These are phyloP conservation scores for Prunus dulcis DNA, from an alignment of 306 rosid genomes.

Conservation along the genomic window DNA sequence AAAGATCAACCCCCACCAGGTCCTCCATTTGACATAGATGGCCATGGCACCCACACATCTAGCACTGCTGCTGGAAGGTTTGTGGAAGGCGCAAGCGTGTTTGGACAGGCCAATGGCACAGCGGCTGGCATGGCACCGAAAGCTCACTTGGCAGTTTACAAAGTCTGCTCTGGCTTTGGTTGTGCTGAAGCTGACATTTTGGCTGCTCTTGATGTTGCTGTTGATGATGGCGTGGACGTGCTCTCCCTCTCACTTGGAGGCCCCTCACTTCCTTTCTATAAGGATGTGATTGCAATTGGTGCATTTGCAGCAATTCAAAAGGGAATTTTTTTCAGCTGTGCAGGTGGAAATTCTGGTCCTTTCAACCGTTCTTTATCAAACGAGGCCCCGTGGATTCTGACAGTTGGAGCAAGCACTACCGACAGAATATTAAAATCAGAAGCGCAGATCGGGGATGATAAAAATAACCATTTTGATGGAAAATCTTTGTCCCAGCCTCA, in stretches of 20 bases:
- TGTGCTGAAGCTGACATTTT: conserved; percentile 27
- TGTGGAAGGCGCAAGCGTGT: conserved; percentile 35
- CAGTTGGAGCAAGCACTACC: conserved; percentile 41
- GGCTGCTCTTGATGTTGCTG: conserved; percentile 27
- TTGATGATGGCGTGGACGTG: conserved; percentile 56
- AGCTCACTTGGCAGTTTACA: conserved; percentile 60
- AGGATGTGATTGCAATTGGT: conserved; percentile 46
- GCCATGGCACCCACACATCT: conserved; percentile 67
- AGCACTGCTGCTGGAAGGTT: conserved; percentile 59
- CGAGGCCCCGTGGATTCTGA: conserved; percentile 73
- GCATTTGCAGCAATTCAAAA: conserved; percentile 56
- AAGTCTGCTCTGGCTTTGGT: conserved; percentile 5
- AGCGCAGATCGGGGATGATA: not conserved
- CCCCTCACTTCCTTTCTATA: conserved; percentile 34
- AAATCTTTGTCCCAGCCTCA: conserved; percentile 36
- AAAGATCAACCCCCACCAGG: no score
- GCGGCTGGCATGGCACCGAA: conserved; percentile 69
- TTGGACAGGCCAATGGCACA: conserved; percentile 64
- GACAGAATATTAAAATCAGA: conserved; percentile 52
- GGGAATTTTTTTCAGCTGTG: conserved; percentile 68
- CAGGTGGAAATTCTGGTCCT: conserved; percentile 72
- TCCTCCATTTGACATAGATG: conserved; percentile 41
- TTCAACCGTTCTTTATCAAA: conserved; percentile 32
- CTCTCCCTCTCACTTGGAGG: conserved; percentile 52
- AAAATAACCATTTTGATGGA: conserved; percentile 26